A percentile compares a stretch with the other conserved stretches of the same genome.
Evolutionary conservation across 108 stramenopile species (phyloP).

Genomic region (Asterionellopsis glacialis): DNA sequence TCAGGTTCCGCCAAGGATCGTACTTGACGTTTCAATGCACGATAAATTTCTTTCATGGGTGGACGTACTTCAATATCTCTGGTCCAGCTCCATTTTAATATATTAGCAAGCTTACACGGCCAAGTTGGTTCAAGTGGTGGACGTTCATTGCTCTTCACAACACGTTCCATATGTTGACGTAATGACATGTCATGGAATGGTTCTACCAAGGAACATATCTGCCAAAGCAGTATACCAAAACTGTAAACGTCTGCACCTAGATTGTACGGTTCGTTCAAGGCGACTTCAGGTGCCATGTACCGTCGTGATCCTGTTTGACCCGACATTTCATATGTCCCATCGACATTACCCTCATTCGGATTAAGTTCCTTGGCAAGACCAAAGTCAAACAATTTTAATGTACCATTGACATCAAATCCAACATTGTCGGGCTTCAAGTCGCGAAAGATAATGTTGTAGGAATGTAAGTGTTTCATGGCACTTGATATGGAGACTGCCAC

Average conservation of each 20-base stretch:
- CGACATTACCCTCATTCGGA: slow-evolving; percentile 15
- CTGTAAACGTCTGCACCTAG: slow-evolving; percentile 60
- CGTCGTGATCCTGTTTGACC: slow-evolving; percentile 68
- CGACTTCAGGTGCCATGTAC: slow-evolving; percentile 54
- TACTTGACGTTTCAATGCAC: no score
- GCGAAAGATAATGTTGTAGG: slow-evolving; percentile 15
- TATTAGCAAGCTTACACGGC: no score
- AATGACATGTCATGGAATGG: no score
- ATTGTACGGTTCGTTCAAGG: slow-evolving; percentile 69
- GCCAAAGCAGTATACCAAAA: slow-evolving; percentile 33
- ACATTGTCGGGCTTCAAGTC: slow-evolving; percentile 26
- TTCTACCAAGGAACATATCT: no score
- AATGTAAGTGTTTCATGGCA: slow-evolving; percentile 27
- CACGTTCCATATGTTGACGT: no score
- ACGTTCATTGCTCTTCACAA: no score
- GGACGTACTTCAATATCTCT: no score
- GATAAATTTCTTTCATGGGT: no score
- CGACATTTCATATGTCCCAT: slow-evolving; percentile 65
- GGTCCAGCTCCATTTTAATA: no score
- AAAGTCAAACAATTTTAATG: slow-evolving; percentile 56
- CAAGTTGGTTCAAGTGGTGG: no score
- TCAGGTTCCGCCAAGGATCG: no score
- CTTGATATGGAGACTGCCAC: background rate
- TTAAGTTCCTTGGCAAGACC: slow-evolving; percentile 64
- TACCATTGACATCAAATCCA: slow-evolving; percentile 13